These are phyloP conservation scores for Kwoniella bestiolae DNA, from an alignment of 768 basidiomycete genomes.

Conservation along the genomic window DNA sequence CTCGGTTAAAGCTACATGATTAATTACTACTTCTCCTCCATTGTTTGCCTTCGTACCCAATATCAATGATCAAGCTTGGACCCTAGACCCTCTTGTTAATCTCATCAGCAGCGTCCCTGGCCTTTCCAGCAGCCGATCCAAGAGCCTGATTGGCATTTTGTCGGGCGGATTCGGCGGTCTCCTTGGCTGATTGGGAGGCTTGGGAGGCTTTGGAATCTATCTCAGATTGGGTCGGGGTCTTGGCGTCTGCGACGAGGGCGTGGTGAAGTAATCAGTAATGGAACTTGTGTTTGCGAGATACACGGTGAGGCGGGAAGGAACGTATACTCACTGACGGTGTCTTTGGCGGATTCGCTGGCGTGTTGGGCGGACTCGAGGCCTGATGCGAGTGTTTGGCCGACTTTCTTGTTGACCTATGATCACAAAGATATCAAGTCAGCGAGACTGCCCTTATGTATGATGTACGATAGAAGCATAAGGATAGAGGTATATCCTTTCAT, in stretches of 20 bases:
- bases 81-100: conserved; percentile 33
- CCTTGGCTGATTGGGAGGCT: conserved; percentile 14
- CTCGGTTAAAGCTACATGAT: no score
- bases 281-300: not conserved
- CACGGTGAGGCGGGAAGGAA: no score
- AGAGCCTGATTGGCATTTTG: conserved; percentile 34
- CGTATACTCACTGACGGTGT: conserved; percentile 35
- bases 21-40: no score
- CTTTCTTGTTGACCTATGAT: conserved; percentile 47
- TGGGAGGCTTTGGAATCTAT: conserved; percentile 12
- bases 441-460: not conserved
- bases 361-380: conserved; percentile 34
- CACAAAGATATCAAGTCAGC: not conserved
- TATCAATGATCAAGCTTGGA: no score
- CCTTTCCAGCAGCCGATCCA: conserved; percentile 35
- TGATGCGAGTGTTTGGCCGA: conserved; percentile 42
- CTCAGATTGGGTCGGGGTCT: conserved; percentile 24
- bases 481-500: no score
- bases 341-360: conserved; percentile 28
- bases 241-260: conserved; percentile 7
- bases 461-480: no score
- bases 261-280: not conserved
- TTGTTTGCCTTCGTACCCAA: no score
- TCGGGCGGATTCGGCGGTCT: conserved; percentile 33
- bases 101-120: conserved; percentile 40